phyloP scores from a whole-genome alignment of 2,329 filamentous ascomycete species.

The Colletotrichum sublineola region DNA sequence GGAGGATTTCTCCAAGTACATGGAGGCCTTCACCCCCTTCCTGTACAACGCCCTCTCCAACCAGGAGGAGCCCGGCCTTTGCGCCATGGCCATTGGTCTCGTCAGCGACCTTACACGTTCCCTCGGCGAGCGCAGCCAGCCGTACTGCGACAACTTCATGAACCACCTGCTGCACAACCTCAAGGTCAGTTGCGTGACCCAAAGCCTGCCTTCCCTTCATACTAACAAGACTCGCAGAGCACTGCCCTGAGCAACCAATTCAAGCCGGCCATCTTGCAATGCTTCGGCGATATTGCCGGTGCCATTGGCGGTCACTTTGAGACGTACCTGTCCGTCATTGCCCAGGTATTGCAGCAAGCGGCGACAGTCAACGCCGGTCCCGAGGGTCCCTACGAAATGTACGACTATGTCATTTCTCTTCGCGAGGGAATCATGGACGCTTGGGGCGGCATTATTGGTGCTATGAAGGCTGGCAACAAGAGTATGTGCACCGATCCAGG shows the following conservation, averaged over 20 bases:
- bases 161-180: conserved; percentile 96
- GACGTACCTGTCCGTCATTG: conserved; percentile 91
- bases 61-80: conserved; percentile 93
- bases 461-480: conserved; percentile 87
- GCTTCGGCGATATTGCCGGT: conserved; percentile 96
- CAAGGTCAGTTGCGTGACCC: conserved; percentile 66
- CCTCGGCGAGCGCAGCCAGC: conserved; percentile 89
- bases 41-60: conserved; percentile 94
- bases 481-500: conserved; percentile 62
- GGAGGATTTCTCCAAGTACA: conserved; percentile 95
- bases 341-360: conserved; percentile 93
- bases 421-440: conserved; percentile 99
- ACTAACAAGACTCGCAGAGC: conserved; percentile 68
- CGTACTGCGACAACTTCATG: conserved; percentile 98
- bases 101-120: conserved; percentile 97
- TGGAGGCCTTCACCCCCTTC: conserved; percentile 94
- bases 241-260: conserved; percentile 92
- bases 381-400: conserved; percentile 93
- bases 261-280: conserved; percentile 97
- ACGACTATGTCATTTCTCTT: conserved; percentile 94
- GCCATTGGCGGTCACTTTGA: conserved; percentile 94
- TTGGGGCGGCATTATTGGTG: conserved; percentile 96
- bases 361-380: conserved; percentile 82
- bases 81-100: conserved; percentile 96
- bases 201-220: background rate